Base-by-base conservation (phyloP, 805 yeast genomes). In the Teunomyces panamensis region DNA sequence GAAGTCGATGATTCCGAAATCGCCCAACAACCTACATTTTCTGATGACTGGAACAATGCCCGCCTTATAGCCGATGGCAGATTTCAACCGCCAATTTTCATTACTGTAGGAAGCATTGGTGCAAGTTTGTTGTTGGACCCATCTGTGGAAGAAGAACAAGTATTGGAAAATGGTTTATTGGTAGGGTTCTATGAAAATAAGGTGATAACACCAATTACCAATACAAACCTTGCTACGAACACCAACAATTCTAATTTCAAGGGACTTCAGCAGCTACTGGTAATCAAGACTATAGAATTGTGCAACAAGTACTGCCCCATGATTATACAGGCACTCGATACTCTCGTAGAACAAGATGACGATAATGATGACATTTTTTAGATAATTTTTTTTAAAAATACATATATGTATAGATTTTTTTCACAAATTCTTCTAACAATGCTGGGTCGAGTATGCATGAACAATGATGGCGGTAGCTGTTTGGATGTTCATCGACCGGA, bases 401-500 rank as follows among this genome's bases (percentile, higher is more conserved):
- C 5, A 43, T 34, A 14, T 26, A 34, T 26, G 26, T 16, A 26
- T 8, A 26, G 10, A 35, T 34, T 28, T 8, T 14, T 8, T 20
- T 20, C 24, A 20, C 24, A 20, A 20, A 36, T 9, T 17, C 41
- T 13, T 30, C 51, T 52, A 78, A 60, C 85, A 81, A 56, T 84
- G 85, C 58, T 84, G 88, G 14, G 76, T 63, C 1, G 95, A 83
- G 58, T 92, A 91, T 0, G 97, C 94, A 65, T 91, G 96, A 5
- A 90, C 96, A 44, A 91, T 81, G 16, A 91, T 90, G 0, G 97
- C 98, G 0, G 97, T 84, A 1, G 97, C 98, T 0, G 97, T 91
- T 68, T 91, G 98, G 51, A 91, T 91, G 60, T 91, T 91, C 98
- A 91, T 91, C 1, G 97, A 90, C 55, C 98, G 76, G 35, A 92